phyloP scores from a whole-genome alignment of 768 basidiomycete genomes.

The Amanita inopinata region DNA sequence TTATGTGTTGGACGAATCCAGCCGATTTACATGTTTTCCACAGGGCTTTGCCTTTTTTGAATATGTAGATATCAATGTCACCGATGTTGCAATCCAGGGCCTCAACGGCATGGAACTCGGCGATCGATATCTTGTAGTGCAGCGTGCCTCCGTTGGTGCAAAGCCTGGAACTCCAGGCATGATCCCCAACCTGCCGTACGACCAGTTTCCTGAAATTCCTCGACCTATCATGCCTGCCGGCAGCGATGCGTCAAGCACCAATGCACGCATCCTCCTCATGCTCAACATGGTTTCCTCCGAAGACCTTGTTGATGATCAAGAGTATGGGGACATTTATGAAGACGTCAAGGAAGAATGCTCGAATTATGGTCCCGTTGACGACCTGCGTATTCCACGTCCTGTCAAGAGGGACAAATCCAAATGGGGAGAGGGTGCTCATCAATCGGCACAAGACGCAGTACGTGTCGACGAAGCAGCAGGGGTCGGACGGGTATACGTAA shows the following conservation, averaged over 20 bases:
- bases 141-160: conserved; percentile 91
- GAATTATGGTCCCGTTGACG: conserved; percentile 72
- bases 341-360: conserved; percentile 89
- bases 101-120: conserved; percentile 98
- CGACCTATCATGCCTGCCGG: conserved; percentile 84
- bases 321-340: conserved; percentile 90
- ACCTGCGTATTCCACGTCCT: conserved; percentile 83
- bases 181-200: conserved; percentile 64
- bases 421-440: conserved; percentile 59
- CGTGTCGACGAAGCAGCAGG: conserved; percentile 83
- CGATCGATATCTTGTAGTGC: conserved; percentile 91
- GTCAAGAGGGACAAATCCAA: conserved; percentile 78
- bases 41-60: conserved; percentile 99
- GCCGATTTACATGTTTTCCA: conserved; percentile 7
- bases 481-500: conserved; percentile 93
- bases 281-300: conserved; percentile 97
- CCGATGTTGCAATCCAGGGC: conserved; percentile 93
- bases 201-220: conserved; percentile 76
- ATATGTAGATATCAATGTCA: conserved; percentile 82
- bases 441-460: conserved; percentile 55
- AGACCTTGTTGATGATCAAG: conserved; percentile 81
- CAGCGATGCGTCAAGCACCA: conserved; percentile 39
- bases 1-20: neutral
- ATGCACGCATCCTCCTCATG: conserved; percentile 88
- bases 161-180: conserved; percentile 60